Percentiles rank a stretch among this genome's conserved stretches.
phyloP scores from a whole-genome alignment of 2,329 filamentous ascomycete species.

The Xylaria polymorpha region DNA sequence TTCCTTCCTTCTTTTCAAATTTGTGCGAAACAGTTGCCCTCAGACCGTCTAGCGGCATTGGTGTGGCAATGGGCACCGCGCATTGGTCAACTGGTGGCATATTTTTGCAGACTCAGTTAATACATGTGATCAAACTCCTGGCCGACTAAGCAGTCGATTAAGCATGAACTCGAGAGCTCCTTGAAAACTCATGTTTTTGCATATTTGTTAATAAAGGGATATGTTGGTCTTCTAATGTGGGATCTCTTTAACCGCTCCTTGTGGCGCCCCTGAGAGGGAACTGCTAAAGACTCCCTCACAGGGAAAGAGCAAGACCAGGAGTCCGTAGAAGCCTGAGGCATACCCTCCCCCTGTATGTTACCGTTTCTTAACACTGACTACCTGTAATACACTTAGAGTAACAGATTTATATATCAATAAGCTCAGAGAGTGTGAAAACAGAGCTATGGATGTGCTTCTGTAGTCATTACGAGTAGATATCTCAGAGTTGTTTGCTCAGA shows the following conservation, averaged over 20 bases:
- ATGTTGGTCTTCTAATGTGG: background rate
- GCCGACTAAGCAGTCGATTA: slow-evolving; percentile 1
- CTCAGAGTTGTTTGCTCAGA: background rate
- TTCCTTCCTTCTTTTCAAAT: background rate
- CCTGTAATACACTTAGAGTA: background rate
- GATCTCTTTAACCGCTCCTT: background rate
- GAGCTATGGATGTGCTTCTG: background rate
- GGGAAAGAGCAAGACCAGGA: slow-evolving; percentile 3
- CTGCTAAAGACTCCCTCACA: background rate
- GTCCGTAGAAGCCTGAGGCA: background rate
- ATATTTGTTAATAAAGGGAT: background rate
- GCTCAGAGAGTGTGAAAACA: background rate
- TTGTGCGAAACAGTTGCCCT: background rate
- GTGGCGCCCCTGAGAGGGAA: no score
- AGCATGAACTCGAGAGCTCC: background rate
- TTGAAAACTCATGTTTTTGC: background rate
- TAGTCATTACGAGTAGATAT: background rate
- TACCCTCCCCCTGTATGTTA: background rate
- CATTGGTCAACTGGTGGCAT: background rate
- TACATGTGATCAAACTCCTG: background rate
- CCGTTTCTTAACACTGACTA: background rate
- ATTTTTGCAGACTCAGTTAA: background rate
- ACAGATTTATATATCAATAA: background rate
- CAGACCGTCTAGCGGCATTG: background rate
- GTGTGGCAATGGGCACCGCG: background rate